phyloP scores from a whole-genome alignment of 2,329 filamentous ascomycete genomes.

The Ceratocystis alfenasii region DNA sequence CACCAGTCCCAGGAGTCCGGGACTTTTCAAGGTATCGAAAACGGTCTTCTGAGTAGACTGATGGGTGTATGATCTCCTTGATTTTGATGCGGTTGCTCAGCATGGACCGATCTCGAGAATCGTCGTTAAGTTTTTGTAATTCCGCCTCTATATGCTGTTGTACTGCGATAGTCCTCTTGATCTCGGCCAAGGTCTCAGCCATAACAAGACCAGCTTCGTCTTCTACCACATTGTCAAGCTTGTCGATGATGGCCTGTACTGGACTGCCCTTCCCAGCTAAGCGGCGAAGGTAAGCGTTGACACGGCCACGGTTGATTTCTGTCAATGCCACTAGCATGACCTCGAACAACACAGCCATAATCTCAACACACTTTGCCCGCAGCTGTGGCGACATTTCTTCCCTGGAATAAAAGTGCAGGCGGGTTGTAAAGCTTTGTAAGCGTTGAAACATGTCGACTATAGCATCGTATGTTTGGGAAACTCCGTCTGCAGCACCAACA shows the following conservation, averaged over 20 bases:
- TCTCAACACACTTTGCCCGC: conserved; percentile 32
- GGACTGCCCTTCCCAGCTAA: conserved; percentile 33
- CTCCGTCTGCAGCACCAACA: conserved; percentile 35
- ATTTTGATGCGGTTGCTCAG: conserved; percentile 31
- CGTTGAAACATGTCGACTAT: conserved; percentile 36
- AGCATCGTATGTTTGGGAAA: conserved; percentile 35
- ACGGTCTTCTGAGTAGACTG: conserved; percentile 34
- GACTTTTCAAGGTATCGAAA: conserved; percentile 33
- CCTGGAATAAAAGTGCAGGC: conserved; percentile 33
- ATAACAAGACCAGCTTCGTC: conserved; percentile 35
- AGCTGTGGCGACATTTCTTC: conserved; percentile 32
- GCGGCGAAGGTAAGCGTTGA: conserved; percentile 33
- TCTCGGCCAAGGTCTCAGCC: conserved; percentile 34
- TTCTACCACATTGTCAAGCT: conserved; percentile 33
- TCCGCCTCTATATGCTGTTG: conserved; percentile 31
- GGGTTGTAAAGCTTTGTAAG: conserved; percentile 35
- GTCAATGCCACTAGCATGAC: conserved; percentile 36
- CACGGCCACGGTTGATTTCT: conserved; percentile 33
- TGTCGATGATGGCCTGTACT: conserved; percentile 32
- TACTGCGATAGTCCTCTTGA: conserved; percentile 30
- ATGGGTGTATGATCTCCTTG: conserved; percentile 33
- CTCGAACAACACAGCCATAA: conserved; percentile 36
- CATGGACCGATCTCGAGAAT: conserved; percentile 29
- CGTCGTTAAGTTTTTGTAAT: conserved; percentile 29
- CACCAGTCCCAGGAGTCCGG: conserved; percentile 34